phyloP scores from a whole-genome alignment of 805 yeast species.

The Danielia oregonensis region DNA sequence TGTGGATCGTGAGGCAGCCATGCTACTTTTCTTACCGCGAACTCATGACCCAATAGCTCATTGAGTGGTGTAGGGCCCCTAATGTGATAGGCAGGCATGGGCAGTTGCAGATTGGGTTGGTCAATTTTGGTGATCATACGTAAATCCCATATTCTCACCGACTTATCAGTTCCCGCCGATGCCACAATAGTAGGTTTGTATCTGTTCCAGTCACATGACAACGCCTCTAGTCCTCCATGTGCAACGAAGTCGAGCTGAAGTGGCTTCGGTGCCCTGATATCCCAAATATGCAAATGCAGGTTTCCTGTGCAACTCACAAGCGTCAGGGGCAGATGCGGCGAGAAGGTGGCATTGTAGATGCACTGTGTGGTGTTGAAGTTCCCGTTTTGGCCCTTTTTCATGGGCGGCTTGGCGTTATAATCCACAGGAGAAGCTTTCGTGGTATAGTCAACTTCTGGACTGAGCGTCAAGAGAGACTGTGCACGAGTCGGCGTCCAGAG shows the following conservation, averaged over 20 bases:
- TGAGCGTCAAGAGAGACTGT: slow-evolving; percentile 55
- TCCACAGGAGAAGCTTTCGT: slow-evolving; percentile 23
- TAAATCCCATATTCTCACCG: slow-evolving; percentile 82
- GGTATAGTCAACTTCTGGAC: slow-evolving; percentile 27
- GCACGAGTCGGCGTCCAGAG: slow-evolving; percentile 67
- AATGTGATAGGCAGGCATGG: slow-evolving; percentile 39
- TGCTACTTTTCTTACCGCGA: slow-evolving; percentile 74
- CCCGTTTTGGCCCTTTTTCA: slow-evolving; percentile 33
- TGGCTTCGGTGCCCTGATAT: slow-evolving; percentile 64
- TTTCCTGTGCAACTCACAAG: slow-evolving; percentile 71
- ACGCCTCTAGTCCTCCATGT: slow-evolving; percentile 76
- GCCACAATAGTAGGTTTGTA: slow-evolving; percentile 78
- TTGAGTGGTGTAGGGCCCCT: slow-evolving; percentile 67
- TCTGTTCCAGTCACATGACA: slow-evolving; percentile 87
- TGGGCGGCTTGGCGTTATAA: slow-evolving; percentile 29
- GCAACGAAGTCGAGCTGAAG: slow-evolving; percentile 59
- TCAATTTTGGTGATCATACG: slow-evolving; percentile 54
- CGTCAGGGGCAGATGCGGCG: slow-evolving; percentile 78
- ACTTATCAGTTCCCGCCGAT: slow-evolving; percentile 88
- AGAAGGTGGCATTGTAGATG: slow-evolving; percentile 73
- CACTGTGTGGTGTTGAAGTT: slow-evolving; percentile 48
- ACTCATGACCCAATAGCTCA: slow-evolving; percentile 81
- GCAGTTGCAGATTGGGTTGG: slow-evolving; percentile 32
- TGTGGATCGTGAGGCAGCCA: slow-evolving; percentile 90
- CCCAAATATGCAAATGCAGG: slow-evolving; percentile 79